A percentile compares a stretch with the other conserved stretches of the same genome.
Evolutionary conservation across 495 filamentous ascomycete genomes (phyloP).

Genomic region (Penicillium odoratum): DNA sequence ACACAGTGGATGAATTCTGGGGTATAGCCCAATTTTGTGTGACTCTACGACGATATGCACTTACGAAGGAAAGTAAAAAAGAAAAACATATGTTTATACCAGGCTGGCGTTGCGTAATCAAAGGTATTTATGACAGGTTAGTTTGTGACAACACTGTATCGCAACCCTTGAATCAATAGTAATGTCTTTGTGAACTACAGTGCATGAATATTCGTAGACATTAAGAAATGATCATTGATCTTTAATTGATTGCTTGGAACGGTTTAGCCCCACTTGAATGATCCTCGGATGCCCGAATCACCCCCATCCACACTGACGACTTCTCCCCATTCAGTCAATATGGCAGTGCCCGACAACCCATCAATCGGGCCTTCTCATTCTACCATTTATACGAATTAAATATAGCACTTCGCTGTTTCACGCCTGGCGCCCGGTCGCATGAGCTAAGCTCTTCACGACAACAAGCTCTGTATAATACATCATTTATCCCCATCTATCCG

Average conservation of each 20-base stretch:
- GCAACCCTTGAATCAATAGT: background rate
- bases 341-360: constrained; percentile 4
- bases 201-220: background rate
- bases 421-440: background rate
- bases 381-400: background rate
- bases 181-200: background rate
- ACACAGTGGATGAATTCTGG: constrained; percentile 43
- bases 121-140: constrained; percentile 2
- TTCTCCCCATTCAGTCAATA: background rate
- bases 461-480: background rate
- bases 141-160: background rate
- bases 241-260: constrained; percentile 9
- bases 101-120: constrained; percentile 22
- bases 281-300: constrained; percentile 7
- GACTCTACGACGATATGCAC: constrained; percentile 27
- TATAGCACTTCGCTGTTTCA: background rate
- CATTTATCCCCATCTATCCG: background rate
- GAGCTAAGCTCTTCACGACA: background rate
- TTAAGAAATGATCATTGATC: background rate
- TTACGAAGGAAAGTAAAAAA: constrained; percentile 22
- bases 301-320: constrained; percentile 1
- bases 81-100: constrained; percentile 24
- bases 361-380: background rate
- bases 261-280: constrained; percentile 18
- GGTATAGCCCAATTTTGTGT: constrained; percentile 5